Conservation (phyloP, 495 filamentous ascomycete genomes). For the Pyronema omphalodes region DNA sequence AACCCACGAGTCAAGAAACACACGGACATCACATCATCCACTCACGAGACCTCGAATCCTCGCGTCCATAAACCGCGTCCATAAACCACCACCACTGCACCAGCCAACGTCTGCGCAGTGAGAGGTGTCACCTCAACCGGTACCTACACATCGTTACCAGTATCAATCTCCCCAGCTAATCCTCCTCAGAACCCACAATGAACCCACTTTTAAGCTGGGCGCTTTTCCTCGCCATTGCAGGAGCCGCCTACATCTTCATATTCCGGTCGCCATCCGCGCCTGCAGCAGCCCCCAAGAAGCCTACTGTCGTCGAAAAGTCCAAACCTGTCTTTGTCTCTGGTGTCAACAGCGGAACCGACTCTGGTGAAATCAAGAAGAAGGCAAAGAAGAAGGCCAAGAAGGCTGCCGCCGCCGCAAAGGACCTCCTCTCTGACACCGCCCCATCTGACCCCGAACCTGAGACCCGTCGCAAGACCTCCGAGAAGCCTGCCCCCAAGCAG, state of each 20-base stretch:
- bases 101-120: too few species aligned
- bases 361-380: slow-evolving; percentile 13
- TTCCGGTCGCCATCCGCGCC: slow-evolving; percentile 7
- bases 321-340: slow-evolving; percentile 6
- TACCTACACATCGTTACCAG: too few species aligned
- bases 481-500: neutral
- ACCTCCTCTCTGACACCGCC: slow-evolving; percentile 15
- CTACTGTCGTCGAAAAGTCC: slow-evolving; percentile 3
- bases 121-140: too few species aligned
- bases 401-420: slow-evolving; percentile 5
- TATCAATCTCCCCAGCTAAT: too few species aligned
- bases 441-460: slow-evolving; percentile 2
- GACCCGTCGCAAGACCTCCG: neutral
- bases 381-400: slow-evolving; percentile 20
- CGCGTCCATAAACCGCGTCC: too few species aligned
- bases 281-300: neutral
- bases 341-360: slow-evolving; percentile 10
- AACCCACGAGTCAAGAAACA: too few species aligned
- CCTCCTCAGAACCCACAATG: neutral
- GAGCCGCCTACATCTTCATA: slow-evolving; percentile 18
- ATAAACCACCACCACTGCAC: too few species aligned
- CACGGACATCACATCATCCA: too few species aligned
- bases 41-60: too few species aligned
- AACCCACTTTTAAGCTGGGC: slow-evolving; percentile 16
- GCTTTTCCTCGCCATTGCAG: slow-evolving; percentile 16